Conservation (phyloP, 2,329 filamentous ascomycete genomes). For the Penicillium olsonii region DNA sequence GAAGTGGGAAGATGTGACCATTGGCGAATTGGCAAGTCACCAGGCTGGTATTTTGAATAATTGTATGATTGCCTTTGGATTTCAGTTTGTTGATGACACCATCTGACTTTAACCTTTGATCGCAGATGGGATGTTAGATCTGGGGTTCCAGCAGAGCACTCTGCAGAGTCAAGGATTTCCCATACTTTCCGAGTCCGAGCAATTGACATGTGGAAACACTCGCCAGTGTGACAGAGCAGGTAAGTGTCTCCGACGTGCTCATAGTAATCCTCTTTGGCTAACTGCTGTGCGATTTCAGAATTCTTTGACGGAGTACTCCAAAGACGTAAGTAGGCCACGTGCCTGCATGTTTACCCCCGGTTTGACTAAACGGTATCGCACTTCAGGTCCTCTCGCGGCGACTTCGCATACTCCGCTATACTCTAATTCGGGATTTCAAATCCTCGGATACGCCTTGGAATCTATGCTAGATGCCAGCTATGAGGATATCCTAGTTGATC, state of each 20-base stretch:
- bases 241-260: background rate
- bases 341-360: too few relatives aligned
- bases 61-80: conserved; percentile 27
- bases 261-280: background rate
- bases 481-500: conserved; percentile 35
- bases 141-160: conserved; percentile 6
- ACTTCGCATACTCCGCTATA: conserved; percentile 36
- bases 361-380: too few relatives aligned
- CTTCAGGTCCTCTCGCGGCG: conserved; percentile 29
- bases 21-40: conserved; percentile 42
- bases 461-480: conserved; percentile 42
- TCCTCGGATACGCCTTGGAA: conserved; percentile 42
- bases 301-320: conserved; percentile 37
- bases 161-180: conserved; percentile 16
- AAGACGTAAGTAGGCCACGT: conserved; percentile 17
- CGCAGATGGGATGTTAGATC: conserved; percentile 15
- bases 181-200: conserved; percentile 1
- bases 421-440: conserved; percentile 39
- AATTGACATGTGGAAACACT: conserved; percentile 14
- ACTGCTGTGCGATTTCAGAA: conserved; percentile 23
- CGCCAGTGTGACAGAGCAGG: conserved; percentile 10
- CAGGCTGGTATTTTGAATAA: conserved; percentile 40
- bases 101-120: background rate
- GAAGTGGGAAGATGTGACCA: conserved; percentile 31
- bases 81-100: background rate